Evolutionary conservation across 2,329 filamentous ascomycete genomes (phyloP).

Genomic region (Ceratocystis papillata): DNA sequence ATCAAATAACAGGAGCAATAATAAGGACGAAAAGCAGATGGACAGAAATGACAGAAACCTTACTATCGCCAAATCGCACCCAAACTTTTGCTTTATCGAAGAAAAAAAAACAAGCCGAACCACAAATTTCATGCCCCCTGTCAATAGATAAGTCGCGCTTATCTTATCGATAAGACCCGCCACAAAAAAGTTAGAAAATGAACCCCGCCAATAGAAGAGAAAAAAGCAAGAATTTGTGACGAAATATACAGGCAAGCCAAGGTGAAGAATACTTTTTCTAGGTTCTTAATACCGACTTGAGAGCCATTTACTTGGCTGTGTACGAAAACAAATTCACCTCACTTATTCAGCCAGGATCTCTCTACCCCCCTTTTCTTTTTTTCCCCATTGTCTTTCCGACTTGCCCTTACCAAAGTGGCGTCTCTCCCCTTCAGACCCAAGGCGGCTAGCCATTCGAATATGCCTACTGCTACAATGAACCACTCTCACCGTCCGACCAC

Average conservation of each 20-base stretch:
- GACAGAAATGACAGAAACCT: no score
- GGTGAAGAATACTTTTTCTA: neutral
- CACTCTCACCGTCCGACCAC: conserved; percentile 91
- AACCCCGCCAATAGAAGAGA: conserved; percentile 19
- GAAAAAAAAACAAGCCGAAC: neutral
- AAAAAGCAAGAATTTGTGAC: no score
- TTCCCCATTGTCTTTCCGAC: neutral
- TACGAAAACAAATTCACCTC: neutral
- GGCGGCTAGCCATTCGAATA: conserved; percentile 60
- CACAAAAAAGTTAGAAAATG: conserved; percentile 29
- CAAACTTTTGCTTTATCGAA: neutral
- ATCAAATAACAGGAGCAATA: no score
- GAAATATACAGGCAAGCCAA: conserved; percentile 15
- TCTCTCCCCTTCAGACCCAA: conserved; percentile 81
- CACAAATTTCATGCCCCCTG: conserved; percentile 15
- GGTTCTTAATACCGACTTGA: neutral
- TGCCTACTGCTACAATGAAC: conserved; percentile 51
- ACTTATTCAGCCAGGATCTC: neutral
- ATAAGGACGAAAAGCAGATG: no score
- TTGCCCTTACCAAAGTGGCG: conserved; percentile 42
- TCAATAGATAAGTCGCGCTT: neutral
- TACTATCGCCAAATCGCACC: no score
- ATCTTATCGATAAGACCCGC: conserved; percentile 25
- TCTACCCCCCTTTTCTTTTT: neutral
- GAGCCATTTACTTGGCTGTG: neutral